A percentile compares a stretch with the other conserved stretches of the same genome.
These are phyloP conservation scores for Venturia oleaginea DNA, from an alignment of 2,329 filamentous ascomycete genomes.

Conservation along the genomic window DNA sequence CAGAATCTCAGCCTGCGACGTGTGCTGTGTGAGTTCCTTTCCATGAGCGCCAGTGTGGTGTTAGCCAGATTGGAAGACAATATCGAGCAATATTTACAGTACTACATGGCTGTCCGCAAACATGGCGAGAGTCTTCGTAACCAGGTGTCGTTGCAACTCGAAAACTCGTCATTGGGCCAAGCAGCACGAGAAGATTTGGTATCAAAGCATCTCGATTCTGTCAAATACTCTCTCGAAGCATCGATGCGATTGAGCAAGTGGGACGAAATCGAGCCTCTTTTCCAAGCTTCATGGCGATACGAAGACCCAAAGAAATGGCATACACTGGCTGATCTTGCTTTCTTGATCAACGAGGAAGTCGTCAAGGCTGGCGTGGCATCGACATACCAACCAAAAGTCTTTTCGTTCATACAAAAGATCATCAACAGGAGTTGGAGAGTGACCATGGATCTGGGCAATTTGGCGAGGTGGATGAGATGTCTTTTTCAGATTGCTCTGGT, in stretches of 20 bases:
- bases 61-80: conserved; percentile 40
- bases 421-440: conserved; percentile 9
- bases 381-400: conserved; percentile 26
- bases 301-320: conserved; percentile 33
- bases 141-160: conserved; percentile 22
- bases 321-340: conserved; percentile 37
- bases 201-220: conserved; percentile 55
- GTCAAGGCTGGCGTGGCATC: conserved; percentile 20
- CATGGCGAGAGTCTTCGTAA: conserved; percentile 52
- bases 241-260: conserved; percentile 57
- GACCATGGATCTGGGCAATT: conserved; percentile 32
- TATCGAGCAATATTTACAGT: conserved; percentile 31
- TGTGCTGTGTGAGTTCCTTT: conserved; percentile 64
- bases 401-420: conserved; percentile 11
- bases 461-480: conserved; percentile 71
- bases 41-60: conserved; percentile 35
- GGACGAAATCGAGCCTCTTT: conserved; percentile 54
- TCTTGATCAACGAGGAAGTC: conserved; percentile 33
- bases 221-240: conserved; percentile 74
- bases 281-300: conserved; percentile 36
- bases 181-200: conserved; percentile 44
- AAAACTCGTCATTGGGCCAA: conserved; percentile 31
- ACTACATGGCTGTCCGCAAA: conserved; percentile 53
- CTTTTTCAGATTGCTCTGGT: conserved; percentile 60
- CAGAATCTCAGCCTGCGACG: conserved; percentile 49